phyloP scores from a whole-genome alignment of 2,329 filamentous ascomycete species.

The Teratosphaeria epicoccoides region DNA sequence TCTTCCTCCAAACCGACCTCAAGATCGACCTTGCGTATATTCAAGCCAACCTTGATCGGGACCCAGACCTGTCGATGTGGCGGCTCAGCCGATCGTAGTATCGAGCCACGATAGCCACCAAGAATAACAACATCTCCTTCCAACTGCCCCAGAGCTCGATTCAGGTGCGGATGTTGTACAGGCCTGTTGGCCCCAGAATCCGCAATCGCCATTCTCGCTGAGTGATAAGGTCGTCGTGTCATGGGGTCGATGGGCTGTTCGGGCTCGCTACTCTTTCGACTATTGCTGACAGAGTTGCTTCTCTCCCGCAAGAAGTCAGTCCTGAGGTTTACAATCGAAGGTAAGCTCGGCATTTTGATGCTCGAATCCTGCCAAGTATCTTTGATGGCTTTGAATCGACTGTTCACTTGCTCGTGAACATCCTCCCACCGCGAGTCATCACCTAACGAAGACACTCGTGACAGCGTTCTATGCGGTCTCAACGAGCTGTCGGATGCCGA shows the following conservation, averaged over 20 bases:
- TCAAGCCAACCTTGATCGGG: conserved; percentile 83
- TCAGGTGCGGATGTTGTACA: conserved; percentile 38
- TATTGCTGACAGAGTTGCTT: conserved; percentile 10
- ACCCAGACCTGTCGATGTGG: conserved; percentile 88
- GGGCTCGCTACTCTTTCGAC: neutral
- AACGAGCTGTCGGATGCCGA: conserved; percentile 70
- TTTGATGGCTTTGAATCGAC: conserved; percentile 77
- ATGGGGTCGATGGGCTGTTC: conserved; percentile 16
- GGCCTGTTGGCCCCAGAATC: conserved; percentile 15
- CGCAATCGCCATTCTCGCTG: conserved; percentile 12
- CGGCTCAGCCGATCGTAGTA: conserved; percentile 72
- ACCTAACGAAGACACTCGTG: conserved; percentile 69
- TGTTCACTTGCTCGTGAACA: conserved; percentile 76
- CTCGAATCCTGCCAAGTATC: conserved; percentile 79
- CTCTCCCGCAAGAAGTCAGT: conserved; percentile 23
- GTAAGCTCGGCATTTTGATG: conserved; percentile 48
- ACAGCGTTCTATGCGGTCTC: conserved; percentile 60
- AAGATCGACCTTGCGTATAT: conserved; percentile 81
- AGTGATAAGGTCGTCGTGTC: conserved; percentile 16
- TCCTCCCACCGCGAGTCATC: conserved; percentile 73
- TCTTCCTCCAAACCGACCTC: conserved; percentile 69
- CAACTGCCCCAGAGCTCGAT: conserved; percentile 52
- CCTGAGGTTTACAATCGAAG: conserved; percentile 25
- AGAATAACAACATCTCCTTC: conserved; percentile 80
- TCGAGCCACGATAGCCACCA: conserved; percentile 81